Evolutionary conservation across 257 asterid genomes (phyloP), one percentile per base, ranked within the genome.

Genomic region (Nyctanthes arbortristis): DNA sequence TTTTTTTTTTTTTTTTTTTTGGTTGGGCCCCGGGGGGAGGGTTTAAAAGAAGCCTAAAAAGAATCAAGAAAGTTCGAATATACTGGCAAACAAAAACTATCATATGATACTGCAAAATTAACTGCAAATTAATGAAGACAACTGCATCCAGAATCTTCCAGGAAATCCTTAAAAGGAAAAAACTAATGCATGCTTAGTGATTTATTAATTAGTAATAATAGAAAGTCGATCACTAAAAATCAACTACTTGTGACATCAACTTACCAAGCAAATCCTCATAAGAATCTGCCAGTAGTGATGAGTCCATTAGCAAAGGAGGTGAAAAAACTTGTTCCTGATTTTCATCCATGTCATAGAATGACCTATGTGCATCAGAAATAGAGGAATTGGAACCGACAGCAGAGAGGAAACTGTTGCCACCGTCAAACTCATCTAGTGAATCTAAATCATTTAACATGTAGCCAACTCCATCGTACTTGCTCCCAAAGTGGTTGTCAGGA

Each of bases 181-280:
- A 65, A 56, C 67, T 35, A 64, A 16, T 25, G 43, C 36, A 68
- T 7, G 61, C 67, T 18, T 57, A 65, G 58, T 56, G 31, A 36
- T 39, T 33, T 35, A 52, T 54, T n/a, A n/a, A n/a, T n/a, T n/a
- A n/a, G n/a, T n/a, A n/a, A 68, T 57, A 36, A 73, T 20, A 34
- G 72, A 63, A 47, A 56, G n/a, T 28, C 43, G 29, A 57, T 68
- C 65, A 65, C 13, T 30, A 58, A 35, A 47, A 66, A 49, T 63
- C 31, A 34, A 72, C 30, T 63, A 24, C 57, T 55, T 49, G 62
- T 35, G 32, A 59, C 33, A 25, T 63, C 39, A 52, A 32, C 92
- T 31, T 84, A 94, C 99, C 99, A 67, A 94, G 97, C 80, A 94
- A 84, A 81, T 94, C 99, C 77, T 91, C 99, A 2, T 94, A 94